Evolutionary conservation across 2,329 filamentous ascomycete genomes (phyloP), one percentile per base, ranked within the genome.

Genomic region (Aspergillus cejpii): DNA sequence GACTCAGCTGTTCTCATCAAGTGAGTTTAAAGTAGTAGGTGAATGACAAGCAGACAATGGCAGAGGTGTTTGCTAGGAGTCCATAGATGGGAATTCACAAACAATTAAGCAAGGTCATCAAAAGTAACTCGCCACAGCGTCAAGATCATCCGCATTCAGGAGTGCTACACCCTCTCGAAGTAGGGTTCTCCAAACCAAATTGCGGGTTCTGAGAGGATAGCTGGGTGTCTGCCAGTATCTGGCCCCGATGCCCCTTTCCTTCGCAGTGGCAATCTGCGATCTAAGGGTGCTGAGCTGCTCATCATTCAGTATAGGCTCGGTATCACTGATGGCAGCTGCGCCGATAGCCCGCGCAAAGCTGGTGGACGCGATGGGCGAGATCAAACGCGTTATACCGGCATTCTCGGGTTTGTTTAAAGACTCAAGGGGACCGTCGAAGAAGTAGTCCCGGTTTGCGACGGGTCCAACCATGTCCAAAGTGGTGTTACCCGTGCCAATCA

Each of bases 171-270:
- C 79, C 46, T 77, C 77, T 40, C 74, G 68, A 52, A 75, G 69
- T 48, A 84, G 60, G 4, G 68, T 71, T 50, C 73, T 66, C 81
- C 81, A 84, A 3, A 81, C 63, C 7, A 69, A 65, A 58, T 83
- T 78, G 19, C 81, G 65, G 17, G 72, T 75, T n/a, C 74, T 71
- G 21, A 83, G 63, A 0, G 79, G 80, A 68, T 74, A 84, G 1
- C 66, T 67, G 0, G 81, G 81, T 50, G 76, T 74, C 42, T 80
- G 77, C 80, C 80, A 84, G 56, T 84, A 84, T 44, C 81, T 64
- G 1, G 74, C 74, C 44, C 65, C 67, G 47, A 85, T 81, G 0
- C 80, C 80, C 56, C 72, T 78, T 11, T 62, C 66, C 52, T 77
- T 74, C 4, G 81, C 81, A 0, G 58, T 57, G 0, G 56, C 59